Evolutionary conservation across 2,329 filamentous ascomycete species (phyloP), one percentile per base, ranked within the genome.

Genomic region (Colletotrichum truncatum): DNA sequence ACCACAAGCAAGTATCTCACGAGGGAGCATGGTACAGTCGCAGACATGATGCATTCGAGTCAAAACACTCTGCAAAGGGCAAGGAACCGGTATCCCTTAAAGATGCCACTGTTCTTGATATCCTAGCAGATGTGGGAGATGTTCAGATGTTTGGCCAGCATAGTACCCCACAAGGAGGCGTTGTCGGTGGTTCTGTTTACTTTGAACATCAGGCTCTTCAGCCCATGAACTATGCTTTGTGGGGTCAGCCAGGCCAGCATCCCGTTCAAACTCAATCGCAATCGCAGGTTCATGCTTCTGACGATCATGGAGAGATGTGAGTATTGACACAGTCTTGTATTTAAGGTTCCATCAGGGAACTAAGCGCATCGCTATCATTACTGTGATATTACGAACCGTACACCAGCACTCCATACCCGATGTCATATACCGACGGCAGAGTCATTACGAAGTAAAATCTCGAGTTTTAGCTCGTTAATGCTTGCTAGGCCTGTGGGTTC

Each of bases 1-100:
- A 66, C 14, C 68, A 69, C 28, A 52, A 58, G 32, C 62, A 65
- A 32, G 25, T 39, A 45, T 36, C 62, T 43, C 49, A 71, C 67
- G 41, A 70, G 56, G 43, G 65, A 39, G 38, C 71, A 48, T 45
- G 70, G 70, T 70, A 72, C 66, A 26, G 64, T 61, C 56, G 67
- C 58, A 43, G 61, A n/a, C 67, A 69, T 23, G 69, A 69, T 9
- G 49, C 64, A 16, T 66, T 65, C 54, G 48, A 54, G 52, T 14
- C 6, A 0, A 32, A 16, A 34, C 28, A 6, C 6, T 18, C 10
- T 5, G 36, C 48, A 14, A 49, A 62, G 36, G 23, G 52, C 6
- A 46, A 45, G 3, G 6, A 34, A 7, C 25, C 58, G n/a, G 21
- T 64, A 0, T 34, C 39, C 0, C 45, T 63, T 3, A 52, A 66